These are phyloP conservation scores for Mycosphaerella arachidis DNA, from an alignment of 2,329 filamentous ascomycete species.

Conservation along the genomic window DNA sequence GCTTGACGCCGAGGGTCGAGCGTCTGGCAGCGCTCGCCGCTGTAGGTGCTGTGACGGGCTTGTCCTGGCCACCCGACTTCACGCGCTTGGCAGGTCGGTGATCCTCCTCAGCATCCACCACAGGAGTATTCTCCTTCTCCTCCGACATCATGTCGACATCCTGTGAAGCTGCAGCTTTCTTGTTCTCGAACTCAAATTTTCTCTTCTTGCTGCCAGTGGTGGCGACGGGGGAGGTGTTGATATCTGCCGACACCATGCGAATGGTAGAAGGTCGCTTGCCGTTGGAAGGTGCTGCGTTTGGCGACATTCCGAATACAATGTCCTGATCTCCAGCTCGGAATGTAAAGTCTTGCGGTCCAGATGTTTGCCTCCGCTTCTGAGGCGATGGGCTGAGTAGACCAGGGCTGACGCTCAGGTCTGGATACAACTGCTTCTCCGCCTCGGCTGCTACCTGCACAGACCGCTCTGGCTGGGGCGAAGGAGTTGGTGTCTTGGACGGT, in stretches of 20 bases:
- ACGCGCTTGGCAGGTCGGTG: slow-evolving; percentile 28
- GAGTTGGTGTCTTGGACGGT: slow-evolving; percentile 29
- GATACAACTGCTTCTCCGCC: slow-evolving; percentile 15
- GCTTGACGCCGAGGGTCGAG: slow-evolving; percentile 33
- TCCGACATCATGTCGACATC: slow-evolving; percentile 28
- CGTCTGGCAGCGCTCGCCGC: slow-evolving; percentile 18
- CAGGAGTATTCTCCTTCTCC: slow-evolving; percentile 42
- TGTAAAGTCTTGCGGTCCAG: slow-evolving; percentile 43
- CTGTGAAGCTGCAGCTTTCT: slow-evolving; percentile 25
- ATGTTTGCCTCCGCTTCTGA: slow-evolving; percentile 34
- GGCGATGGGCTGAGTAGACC: slow-evolving; percentile 29
- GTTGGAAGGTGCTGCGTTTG: slow-evolving; percentile 27
- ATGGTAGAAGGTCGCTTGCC: slow-evolving; percentile 38
- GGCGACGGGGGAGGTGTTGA: slow-evolving; percentile 15
- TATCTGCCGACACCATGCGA: slow-evolving; percentile 41
- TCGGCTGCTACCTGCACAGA: slow-evolving; percentile 3
- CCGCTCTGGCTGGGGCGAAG: slow-evolving; percentile 17
- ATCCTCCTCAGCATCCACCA: slow-evolving; percentile 25
- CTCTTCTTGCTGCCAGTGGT: slow-evolving; percentile 39
- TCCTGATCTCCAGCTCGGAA: slow-evolving; percentile 43
- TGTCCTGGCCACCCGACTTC: slow-evolving; percentile 13
- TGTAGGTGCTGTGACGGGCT: slow-evolving; percentile 5
- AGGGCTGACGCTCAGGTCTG: slow-evolving; percentile 8
- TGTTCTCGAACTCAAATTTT: slow-evolving; percentile 38
- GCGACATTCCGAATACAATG: slow-evolving; percentile 41